Conservation (phyloP, 495 filamentous ascomycete genomes). For the Cladorrhinum samala region DNA sequence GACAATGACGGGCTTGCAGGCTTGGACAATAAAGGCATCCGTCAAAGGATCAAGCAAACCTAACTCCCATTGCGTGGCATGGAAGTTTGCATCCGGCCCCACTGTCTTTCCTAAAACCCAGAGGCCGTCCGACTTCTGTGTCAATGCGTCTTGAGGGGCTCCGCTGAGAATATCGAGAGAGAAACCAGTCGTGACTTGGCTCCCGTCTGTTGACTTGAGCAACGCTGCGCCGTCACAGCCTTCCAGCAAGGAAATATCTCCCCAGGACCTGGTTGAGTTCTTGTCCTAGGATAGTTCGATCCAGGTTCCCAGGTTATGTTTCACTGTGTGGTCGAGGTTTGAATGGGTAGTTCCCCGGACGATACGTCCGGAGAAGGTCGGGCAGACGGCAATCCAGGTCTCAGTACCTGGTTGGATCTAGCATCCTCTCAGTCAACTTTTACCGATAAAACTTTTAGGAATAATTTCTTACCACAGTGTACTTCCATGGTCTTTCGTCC, state of each 20-base stretch:
- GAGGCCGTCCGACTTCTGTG: slow-evolving; percentile 24
- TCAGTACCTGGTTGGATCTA: slow-evolving; percentile 14
- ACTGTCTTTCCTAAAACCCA: slow-evolving; percentile 28
- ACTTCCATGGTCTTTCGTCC: slow-evolving; percentile 21
- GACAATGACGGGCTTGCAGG: slow-evolving; percentile 11
- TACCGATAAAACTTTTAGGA: not conserved
- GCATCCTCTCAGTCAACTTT: not conserved
- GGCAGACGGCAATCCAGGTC: slow-evolving; percentile 20
- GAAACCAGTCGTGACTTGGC: slow-evolving; percentile 24
- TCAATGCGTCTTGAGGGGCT: slow-evolving; percentile 26
- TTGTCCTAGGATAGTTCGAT: slow-evolving; percentile 27
- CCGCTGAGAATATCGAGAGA: slow-evolving; percentile 23
- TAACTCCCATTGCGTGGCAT: slow-evolving; percentile 26
- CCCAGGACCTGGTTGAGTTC: slow-evolving; percentile 23
- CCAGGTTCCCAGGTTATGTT: slow-evolving; percentile 20
- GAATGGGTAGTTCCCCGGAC: slow-evolving; percentile 14
- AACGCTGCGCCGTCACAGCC: slow-evolving; percentile 37
- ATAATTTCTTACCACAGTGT: slow-evolving; percentile 11
- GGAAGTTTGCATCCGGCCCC: slow-evolving; percentile 29
- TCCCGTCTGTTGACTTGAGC: slow-evolving; percentile 30
- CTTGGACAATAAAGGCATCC: slow-evolving; percentile 12
- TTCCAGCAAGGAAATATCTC: slow-evolving; percentile 34
- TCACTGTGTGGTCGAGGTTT: slow-evolving; percentile 14
- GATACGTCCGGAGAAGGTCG: slow-evolving; percentile 17
- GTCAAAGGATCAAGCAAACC: slow-evolving; percentile 7